These are phyloP conservation scores for Penicillium malachiteum DNA, from an alignment of 495 filamentous ascomycete species.

Conservation along the genomic window DNA sequence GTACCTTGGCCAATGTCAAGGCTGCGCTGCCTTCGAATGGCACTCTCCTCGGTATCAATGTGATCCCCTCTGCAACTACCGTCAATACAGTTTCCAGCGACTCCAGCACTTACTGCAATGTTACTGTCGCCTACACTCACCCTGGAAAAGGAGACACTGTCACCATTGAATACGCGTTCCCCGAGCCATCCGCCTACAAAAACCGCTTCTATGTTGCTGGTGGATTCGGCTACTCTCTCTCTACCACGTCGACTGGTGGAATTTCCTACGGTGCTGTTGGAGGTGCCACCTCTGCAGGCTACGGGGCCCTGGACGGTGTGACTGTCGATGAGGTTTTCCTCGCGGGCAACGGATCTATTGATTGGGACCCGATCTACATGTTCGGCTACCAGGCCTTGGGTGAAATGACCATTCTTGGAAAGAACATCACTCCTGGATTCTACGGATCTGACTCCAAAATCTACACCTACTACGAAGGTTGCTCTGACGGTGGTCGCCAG, in stretches of 20 bases:
- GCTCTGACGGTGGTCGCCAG: slow-evolving; percentile 36
- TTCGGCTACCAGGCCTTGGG: slow-evolving; percentile 42
- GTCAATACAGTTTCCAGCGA: slow-evolving; percentile 18
- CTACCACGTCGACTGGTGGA: slow-evolving; percentile 28
- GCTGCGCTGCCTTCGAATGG: slow-evolving; percentile 30
- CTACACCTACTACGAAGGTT: slow-evolving; percentile 39
- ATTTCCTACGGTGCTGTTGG: slow-evolving; percentile 37
- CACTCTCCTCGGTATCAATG: slow-evolving; percentile 27
- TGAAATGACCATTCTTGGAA: slow-evolving; percentile 36
- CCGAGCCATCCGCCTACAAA: slow-evolving; percentile 29
- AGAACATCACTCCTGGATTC: slow-evolving; percentile 29
- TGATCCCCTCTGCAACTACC: slow-evolving; percentile 28
- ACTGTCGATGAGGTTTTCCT: slow-evolving; percentile 35
- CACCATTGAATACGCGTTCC: slow-evolving; percentile 30
- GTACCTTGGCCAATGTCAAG: slow-evolving; percentile 29
- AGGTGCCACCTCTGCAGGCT: slow-evolving; percentile 38
- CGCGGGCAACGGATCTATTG: slow-evolving; percentile 39
- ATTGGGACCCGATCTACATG: slow-evolving; percentile 42
- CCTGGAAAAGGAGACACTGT: slow-evolving; percentile 29
- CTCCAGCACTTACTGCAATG: slow-evolving; percentile 35
- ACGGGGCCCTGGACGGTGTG: slow-evolving; percentile 30
- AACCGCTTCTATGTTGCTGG: slow-evolving; percentile 36
- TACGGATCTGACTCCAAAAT: slow-evolving; percentile 27
- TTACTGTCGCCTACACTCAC: slow-evolving; percentile 35
- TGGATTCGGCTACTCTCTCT: slow-evolving; percentile 27